Conservation (phyloP, 2,329 filamentous ascomycete genomes). For the Pyrenochaeta sp. region DNA sequence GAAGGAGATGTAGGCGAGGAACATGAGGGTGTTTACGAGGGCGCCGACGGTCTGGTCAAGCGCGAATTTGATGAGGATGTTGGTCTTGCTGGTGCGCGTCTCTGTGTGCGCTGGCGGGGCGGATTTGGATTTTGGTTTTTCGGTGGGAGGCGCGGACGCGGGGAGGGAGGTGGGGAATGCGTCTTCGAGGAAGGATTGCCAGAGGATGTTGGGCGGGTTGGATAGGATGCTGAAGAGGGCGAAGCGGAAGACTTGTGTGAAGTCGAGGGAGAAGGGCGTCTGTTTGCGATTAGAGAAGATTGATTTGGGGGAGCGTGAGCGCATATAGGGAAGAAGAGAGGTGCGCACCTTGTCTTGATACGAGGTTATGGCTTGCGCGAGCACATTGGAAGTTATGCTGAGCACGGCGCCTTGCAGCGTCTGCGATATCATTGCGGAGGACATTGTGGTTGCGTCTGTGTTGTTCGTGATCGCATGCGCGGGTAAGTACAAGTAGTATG, state of each 20-base stretch:
- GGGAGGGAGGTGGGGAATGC: conserved; percentile 68
- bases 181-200: conserved; percentile 81
- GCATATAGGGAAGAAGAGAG: background rate
- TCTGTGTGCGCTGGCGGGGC: conserved; percentile 31
- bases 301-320: no score
- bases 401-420: conserved; percentile 70
- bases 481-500: background rate
- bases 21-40: conserved; percentile 69
- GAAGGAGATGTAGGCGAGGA: conserved; percentile 66
- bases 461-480: background rate
- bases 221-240: conserved; percentile 74
- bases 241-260: conserved; percentile 76
- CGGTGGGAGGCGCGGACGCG: conserved; percentile 24
- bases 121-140: conserved; percentile 40
- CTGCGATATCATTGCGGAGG: conserved; percentile 41
- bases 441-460: conserved; percentile 27
- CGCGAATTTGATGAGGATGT: conserved; percentile 71
- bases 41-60: conserved; percentile 75
- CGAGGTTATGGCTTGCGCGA: conserved; percentile 74
- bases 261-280: conserved; percentile 69
- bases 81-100: conserved; percentile 61
- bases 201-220: conserved; percentile 84
- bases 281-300: conserved; percentile 50
- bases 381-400: conserved; percentile 71
- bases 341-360: conserved; percentile 65